These are phyloP conservation scores for Cornus controversa DNA, from an alignment of 148 eudicot species.

Conservation along the genomic window DNA sequence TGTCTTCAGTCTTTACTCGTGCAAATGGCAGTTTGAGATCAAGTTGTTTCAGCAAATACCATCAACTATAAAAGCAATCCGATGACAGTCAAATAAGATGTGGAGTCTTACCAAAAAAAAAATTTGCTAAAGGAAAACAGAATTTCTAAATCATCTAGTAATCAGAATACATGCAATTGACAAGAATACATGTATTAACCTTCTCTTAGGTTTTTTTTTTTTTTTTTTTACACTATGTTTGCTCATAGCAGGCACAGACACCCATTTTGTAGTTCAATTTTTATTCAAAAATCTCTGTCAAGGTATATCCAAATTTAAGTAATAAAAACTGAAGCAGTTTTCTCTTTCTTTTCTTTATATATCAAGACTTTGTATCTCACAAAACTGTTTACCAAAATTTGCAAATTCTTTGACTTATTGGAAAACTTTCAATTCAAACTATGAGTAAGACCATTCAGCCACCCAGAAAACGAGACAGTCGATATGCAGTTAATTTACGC, in stretches of 20 bases:
- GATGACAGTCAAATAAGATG: background rate
- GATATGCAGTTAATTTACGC: no score
- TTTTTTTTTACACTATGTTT: background rate
- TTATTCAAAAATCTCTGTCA: background rate
- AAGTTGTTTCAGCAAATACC: background rate
- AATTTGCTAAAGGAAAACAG: background rate
- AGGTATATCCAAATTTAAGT: background rate
- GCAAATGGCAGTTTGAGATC: background rate
- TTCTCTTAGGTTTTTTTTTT: no score
- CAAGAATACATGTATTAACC: background rate
- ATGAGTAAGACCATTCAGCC: no score
- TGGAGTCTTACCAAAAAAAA: background rate
- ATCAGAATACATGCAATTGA: background rate
- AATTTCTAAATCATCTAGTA: background rate
- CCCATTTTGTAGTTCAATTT: background rate
- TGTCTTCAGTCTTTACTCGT: background rate
- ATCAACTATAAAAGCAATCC: slow-evolving; percentile 4
- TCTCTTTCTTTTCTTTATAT: background rate
- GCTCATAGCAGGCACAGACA: background rate
- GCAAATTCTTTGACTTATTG: background rate
- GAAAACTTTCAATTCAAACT: no score
- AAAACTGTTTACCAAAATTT: background rate
- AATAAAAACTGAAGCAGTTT: no score
- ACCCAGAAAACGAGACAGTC: no score
- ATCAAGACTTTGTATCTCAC: background rate